phyloP scores from a whole-genome alignment of 139 green algal species.

The Auxenochlorella pyrenoidosa region DNA sequence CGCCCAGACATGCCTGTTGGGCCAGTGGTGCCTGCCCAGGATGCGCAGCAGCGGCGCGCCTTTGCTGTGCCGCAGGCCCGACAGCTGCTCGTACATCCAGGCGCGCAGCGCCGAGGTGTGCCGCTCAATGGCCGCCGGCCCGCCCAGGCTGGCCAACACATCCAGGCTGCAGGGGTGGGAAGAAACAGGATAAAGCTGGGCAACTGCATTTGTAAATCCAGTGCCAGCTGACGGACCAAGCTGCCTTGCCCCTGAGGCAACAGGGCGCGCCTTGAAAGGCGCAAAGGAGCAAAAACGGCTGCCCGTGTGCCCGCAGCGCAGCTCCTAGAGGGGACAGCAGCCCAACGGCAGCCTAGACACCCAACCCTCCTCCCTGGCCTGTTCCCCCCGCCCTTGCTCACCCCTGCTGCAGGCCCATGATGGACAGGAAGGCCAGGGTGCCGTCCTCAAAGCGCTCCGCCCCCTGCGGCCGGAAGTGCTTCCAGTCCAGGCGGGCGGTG shows the following conservation, averaged over 20 bases:
- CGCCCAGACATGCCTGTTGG: too few species aligned
- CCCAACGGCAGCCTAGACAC: too few species aligned
- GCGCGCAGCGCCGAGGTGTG: slow-evolving; percentile 48
- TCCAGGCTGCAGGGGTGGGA: slow-evolving; percentile 46
- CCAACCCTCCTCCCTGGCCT: too few species aligned
- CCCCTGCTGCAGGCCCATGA: slow-evolving; percentile 71
- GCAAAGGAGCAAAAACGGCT: not conserved
- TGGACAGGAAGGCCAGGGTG: slow-evolving; percentile 80
- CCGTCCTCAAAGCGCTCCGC: slow-evolving; percentile 76
- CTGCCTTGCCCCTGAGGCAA: too few species aligned
- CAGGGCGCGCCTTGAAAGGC: too few species aligned
- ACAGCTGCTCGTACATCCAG: slow-evolving; percentile 45
- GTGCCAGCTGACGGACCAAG: too few species aligned
- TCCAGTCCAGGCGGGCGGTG: slow-evolving; percentile 74
- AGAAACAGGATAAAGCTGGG: not conserved
- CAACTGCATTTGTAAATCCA: too few species aligned
- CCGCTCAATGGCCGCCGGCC: slow-evolving; percentile 50
- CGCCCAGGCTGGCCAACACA: slow-evolving; percentile 65
- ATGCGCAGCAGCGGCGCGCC: slow-evolving; percentile 70
- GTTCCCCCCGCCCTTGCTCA: not conserved
- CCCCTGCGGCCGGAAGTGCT: slow-evolving; percentile 40
- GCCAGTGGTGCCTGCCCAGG: slow-evolving; percentile 70
- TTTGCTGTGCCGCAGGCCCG: slow-evolving; percentile 69
- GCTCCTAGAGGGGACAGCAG: too few species aligned
- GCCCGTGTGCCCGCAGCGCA: not conserved